Percentiles rank a stretch among this genome's conserved stretches.
phyloP scores from a whole-genome alignment of 768 basidiomycete genomes.

The Podaxis rugospora region DNA sequence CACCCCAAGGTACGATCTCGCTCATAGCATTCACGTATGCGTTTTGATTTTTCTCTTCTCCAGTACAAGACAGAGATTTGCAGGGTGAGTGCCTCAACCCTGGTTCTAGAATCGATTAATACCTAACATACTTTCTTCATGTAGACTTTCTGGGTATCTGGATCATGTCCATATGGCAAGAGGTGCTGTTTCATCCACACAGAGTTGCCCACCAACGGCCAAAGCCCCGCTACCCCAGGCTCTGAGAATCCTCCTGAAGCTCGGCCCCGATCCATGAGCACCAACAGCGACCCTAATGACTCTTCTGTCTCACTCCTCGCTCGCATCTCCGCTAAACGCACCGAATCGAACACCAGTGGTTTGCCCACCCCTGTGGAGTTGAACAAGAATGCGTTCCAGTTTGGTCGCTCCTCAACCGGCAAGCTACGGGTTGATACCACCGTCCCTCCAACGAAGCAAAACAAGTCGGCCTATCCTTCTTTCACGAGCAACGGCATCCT shows the following conservation, averaged over 20 bases:
- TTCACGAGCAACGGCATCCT: conserved; percentile 59
- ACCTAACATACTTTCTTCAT: conserved; percentile 14
- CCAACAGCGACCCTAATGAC: conserved; percentile 79
- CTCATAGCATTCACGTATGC: conserved; percentile 9
- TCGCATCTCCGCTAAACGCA: conserved; percentile 69
- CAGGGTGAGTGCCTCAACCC: conserved; percentile 47
- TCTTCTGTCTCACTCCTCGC: conserved; percentile 68
- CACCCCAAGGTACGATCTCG: conserved; percentile 73
- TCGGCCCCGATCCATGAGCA: conserved; percentile 63
- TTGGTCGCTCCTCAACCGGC: conserved; percentile 60
- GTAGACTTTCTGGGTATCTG: conserved; percentile 92
- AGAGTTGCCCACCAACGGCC: conserved; percentile 64
- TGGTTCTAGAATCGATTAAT: conserved; percentile 6
- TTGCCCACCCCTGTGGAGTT: conserved; percentile 51
- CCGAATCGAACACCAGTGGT: conserved; percentile 35
- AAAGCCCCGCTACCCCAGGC: conserved; percentile 37
- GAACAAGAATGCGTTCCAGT: conserved; percentile 44
- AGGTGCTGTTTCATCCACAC: conserved; percentile 94
- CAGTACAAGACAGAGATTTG: conserved; percentile 95
- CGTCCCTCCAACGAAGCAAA: conserved; percentile 59
- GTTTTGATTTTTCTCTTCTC: conserved; percentile 17
- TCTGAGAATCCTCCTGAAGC: conserved; percentile 41
- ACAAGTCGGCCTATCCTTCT: conserved; percentile 82
- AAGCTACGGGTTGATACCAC: conserved; percentile 74
- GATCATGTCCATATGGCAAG: conserved; percentile 90